phyloP scores from a whole-genome alignment of 1,284 basidiomycete genomes.

The Termitomyces sp. region DNA sequence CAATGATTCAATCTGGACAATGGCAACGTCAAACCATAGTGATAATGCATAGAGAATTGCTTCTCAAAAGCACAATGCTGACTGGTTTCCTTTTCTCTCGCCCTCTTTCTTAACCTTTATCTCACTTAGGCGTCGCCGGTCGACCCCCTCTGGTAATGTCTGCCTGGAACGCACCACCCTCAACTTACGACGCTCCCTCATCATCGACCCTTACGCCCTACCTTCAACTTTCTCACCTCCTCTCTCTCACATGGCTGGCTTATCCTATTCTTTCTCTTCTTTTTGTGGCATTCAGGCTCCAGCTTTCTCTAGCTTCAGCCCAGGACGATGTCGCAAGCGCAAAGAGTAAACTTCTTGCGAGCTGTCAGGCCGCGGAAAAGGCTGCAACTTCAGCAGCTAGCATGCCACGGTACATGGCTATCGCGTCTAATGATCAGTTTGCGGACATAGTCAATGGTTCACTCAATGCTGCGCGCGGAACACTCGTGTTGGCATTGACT shows the following conservation, averaged over 20 bases:
- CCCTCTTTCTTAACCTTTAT: slow-evolving; percentile 16
- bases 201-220: slow-evolving; percentile 69
- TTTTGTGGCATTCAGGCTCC: slow-evolving; percentile 80
- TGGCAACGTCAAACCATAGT: too few relatives aligned
- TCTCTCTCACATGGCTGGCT: slow-evolving; percentile 81
- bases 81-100: slow-evolving; percentile 16
- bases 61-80: slow-evolving; percentile 19
- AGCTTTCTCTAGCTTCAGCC: slow-evolving; percentile 66
- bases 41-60: too few relatives aligned
- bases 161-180: slow-evolving; percentile 44
- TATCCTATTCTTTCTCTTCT: slow-evolving; percentile 82
- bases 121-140: slow-evolving; percentile 34
- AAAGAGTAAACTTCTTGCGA: slow-evolving; percentile 68
- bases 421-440: slow-evolving; percentile 78
- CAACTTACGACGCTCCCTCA: slow-evolving; percentile 49
- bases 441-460: slow-evolving; percentile 73
- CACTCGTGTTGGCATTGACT: slow-evolving; percentile 71
- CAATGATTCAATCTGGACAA: too few relatives aligned
- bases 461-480: slow-evolving; percentile 70
- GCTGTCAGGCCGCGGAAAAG: slow-evolving; percentile 78
- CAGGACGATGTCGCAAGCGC: slow-evolving; percentile 65
- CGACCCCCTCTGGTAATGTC: slow-evolving; percentile 29
- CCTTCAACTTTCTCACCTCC: slow-evolving; percentile 74
- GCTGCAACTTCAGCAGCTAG: slow-evolving; percentile 80
- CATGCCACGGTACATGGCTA: slow-evolving; percentile 83